Percentiles rank a stretch among this genome's conserved stretches.
These are phyloP conservation scores for Colletotrichum endophyticum DNA, from an alignment of 2,329 filamentous ascomycete species.

Conservation along the genomic window DNA sequence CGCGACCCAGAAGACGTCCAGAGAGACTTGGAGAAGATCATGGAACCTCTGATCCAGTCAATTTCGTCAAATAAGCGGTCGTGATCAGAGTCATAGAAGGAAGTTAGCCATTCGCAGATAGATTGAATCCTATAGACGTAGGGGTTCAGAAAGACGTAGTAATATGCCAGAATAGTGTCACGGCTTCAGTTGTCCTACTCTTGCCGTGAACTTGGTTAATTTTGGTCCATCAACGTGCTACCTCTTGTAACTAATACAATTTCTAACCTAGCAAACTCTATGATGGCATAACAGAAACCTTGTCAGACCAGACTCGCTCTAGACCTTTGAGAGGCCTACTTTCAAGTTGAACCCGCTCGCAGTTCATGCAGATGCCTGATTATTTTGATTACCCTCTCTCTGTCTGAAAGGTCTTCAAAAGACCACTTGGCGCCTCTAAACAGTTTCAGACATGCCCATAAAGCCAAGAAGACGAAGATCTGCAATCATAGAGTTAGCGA, in stretches of 20 bases:
- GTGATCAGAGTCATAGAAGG: background rate
- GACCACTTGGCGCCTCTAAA: background rate
- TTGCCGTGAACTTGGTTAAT: too few relatives aligned
- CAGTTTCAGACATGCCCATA: background rate
- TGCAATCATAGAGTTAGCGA: background rate
- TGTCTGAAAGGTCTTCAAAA: background rate
- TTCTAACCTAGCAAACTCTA: background rate
- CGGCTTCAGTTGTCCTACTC: background rate
- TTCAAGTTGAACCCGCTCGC: background rate
- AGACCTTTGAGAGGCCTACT: rapidly evolving
- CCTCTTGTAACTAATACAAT: too few relatives aligned
- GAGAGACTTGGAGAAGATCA: background rate
- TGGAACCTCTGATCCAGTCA: background rate
- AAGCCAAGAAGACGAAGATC: background rate
- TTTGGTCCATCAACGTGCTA: too few relatives aligned
- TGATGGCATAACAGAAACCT: background rate
- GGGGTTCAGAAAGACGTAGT: rapidly evolving
- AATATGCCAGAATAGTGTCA: background rate
- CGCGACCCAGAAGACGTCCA: background rate
- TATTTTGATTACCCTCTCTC: background rate
- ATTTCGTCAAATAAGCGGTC: background rate
- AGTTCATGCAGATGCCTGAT: background rate
- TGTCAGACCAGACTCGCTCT: too few relatives aligned
- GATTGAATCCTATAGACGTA: background rate
- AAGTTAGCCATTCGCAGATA: background rate